phyloP scores from a whole-genome alignment of 2,329 filamentous ascomycete genomes.

The Amphichorda felina region DNA sequence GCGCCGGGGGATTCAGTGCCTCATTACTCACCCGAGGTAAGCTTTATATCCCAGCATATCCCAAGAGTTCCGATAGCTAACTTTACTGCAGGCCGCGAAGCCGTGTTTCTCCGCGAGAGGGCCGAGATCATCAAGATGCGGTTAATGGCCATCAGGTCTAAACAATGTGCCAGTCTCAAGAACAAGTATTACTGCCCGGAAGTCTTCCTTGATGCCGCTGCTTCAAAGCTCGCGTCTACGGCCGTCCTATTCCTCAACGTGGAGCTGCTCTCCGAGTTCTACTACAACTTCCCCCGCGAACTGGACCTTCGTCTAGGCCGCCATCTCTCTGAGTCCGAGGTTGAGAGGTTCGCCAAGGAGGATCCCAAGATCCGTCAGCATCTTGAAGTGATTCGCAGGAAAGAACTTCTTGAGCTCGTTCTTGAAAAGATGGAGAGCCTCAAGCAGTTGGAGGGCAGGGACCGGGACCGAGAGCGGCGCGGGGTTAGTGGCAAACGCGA shows the following conservation, averaged over 20 bases:
- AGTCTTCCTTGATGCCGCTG: constrained; percentile 94
- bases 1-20: constrained; percentile 87
- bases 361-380: constrained; percentile 84
- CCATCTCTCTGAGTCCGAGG: constrained; percentile 63
- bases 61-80: constrained; percentile 13
- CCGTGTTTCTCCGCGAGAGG: constrained; percentile 85
- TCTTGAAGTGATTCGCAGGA: constrained; percentile 81
- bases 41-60: constrained; percentile 6
- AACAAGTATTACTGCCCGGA: constrained; percentile 98
- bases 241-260: constrained; percentile 96
- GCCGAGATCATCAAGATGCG: constrained; percentile 86
- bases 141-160: constrained; percentile 74
- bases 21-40: constrained; percentile 73
- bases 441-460: constrained; percentile 67
- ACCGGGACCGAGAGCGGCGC: constrained; percentile 32
- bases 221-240: constrained; percentile 86
- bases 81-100: constrained; percentile 65
- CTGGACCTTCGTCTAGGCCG: constrained; percentile 78
- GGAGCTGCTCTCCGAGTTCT: constrained; percentile 91
- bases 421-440: constrained; percentile 93
- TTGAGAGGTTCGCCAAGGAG: constrained; percentile 85
- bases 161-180: constrained; percentile 70
- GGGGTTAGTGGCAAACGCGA: constrained; percentile 12
- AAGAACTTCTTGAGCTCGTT: constrained; percentile 86
- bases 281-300: constrained; percentile 92